Conservation (phyloP, 805 yeast genomes). For the Lachancea meyersii region DNA sequence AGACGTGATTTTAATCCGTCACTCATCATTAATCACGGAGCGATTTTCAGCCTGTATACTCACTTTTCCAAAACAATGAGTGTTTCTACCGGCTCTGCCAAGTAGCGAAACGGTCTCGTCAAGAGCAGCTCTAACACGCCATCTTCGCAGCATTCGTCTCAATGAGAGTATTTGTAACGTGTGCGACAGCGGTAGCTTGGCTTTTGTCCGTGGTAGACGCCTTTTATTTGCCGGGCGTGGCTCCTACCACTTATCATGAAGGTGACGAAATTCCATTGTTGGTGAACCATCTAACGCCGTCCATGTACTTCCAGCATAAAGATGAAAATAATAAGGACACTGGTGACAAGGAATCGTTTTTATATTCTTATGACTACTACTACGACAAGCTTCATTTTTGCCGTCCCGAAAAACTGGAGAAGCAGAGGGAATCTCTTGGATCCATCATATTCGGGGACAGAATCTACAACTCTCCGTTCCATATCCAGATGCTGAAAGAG, state of each 20-base stretch:
- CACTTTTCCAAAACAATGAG: neutral
- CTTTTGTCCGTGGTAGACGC: neutral
- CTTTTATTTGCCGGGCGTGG: slow-evolving; percentile 78
- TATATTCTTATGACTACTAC: slow-evolving; percentile 78
- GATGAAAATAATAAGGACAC: slow-evolving; percentile 36
- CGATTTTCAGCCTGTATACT: neutral
- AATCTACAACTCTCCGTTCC: slow-evolving; percentile 86
- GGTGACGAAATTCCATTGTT: slow-evolving; percentile 70
- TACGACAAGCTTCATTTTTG: slow-evolving; percentile 81
- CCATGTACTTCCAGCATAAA: slow-evolving; percentile 41
- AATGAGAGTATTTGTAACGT: neutral
- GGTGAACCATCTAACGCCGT: slow-evolving; percentile 89
- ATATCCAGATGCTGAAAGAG: slow-evolving; percentile 69
- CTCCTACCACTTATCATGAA: slow-evolving; percentile 79
- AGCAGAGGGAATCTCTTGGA: slow-evolving; percentile 86
- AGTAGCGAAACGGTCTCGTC: neutral
- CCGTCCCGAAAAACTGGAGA: slow-evolving; percentile 46
- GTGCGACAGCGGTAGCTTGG: neutral
- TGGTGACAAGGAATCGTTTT: slow-evolving; percentile 43
- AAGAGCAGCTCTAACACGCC: neutral
- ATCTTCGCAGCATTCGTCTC: neutral
- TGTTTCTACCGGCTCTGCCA: neutral
- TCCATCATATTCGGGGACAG: slow-evolving; percentile 93
- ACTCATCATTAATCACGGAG: too few relatives aligned
- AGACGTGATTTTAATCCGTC: too few relatives aligned